Evolutionary conservation across 306 rosid species (phyloP), one percentile per base, ranked within the genome.

Genomic region (Medicago lupulina): DNA sequence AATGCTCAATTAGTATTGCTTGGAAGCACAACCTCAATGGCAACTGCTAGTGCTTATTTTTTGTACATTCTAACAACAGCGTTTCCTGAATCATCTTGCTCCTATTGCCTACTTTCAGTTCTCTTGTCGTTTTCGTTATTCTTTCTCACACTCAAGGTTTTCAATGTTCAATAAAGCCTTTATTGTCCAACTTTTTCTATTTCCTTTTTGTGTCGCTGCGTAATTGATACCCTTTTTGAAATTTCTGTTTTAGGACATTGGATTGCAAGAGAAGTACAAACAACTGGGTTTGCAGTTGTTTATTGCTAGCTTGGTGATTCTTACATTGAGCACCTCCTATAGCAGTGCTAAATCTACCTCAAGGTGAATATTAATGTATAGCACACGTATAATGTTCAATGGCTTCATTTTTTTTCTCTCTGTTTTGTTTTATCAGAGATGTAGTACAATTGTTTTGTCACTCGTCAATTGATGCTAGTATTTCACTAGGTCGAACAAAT

Each of bases 1-100:
- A 83, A 74, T 68, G 97, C 86, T 76, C 86, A 85, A 49, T 18
- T 83, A 15, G 47, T 90, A 47, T 54, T 95, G 79, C 86, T 95
- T 46, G 91, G 91, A 57, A 79, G 46, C 75, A 86, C 91, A 41
- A 83, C 92, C 41, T 95, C 99, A 17, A 90, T 95, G 97, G 99
- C 96, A 9, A 80, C 91, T 84, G 88, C 99, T 21, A 92, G 97
- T 88, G 90, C 89, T 2, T 92, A 84, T 71, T 90, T 95, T 68
- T 66, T 95, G 73, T 95, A 87, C 90, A 84, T 90, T 83, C 83
- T 95, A n/a, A 74, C 83, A 77, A 83, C 97, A 0, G 47, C 75
- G 13, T 88, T 92, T 80, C 51, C 93, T 0, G 91, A 87, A 25
- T 85, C 91, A 15, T 83, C 97, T 31, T 95, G 97, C 75, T 70